Conservation (phyloP, 2,329 filamentous ascomycete genomes). For the Colletotrichum somersetense region DNA sequence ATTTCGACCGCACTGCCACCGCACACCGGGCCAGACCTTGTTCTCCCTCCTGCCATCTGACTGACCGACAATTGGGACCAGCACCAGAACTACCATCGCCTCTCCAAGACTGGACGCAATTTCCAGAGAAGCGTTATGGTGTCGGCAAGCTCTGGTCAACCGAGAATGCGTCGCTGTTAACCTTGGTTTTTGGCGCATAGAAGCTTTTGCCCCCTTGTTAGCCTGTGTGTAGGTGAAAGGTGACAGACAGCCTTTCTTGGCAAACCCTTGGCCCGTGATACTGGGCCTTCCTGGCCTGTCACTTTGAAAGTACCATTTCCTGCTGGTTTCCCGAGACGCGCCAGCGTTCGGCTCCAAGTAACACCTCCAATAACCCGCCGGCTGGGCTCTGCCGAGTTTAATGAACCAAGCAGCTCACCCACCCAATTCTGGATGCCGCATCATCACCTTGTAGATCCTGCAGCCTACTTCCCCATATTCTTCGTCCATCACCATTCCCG, state of each 20-base stretch:
- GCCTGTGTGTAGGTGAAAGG: not conserved
- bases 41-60: constrained; percentile 2
- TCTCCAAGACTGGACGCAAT: not conserved
- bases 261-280: not conserved
- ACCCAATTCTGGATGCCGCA: constrained; percentile 17
- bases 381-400: constrained; percentile 13
- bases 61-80: not conserved
- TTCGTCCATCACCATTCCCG: constrained; percentile 20
- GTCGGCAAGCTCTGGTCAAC: constrained; percentile 8
- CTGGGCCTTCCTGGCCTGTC: not conserved
- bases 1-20: constrained; percentile 19
- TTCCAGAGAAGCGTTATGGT: constrained; percentile 5
- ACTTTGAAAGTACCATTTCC: not conserved
- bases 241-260: constrained; percentile 6
- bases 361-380: constrained; percentile 9
- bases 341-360: constrained; percentile 1
- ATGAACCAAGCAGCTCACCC: constrained; percentile 23
- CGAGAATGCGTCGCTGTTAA: not conserved
- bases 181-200: constrained; percentile 14
- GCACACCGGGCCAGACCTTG: constrained; percentile 18
- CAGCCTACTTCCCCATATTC: constrained; percentile 16
- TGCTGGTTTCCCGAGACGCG: constrained; percentile 9
- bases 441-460: constrained; percentile 27
- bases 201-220: constrained; percentile 3
- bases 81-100: not conserved